Conservation (phyloP, 2,329 filamentous ascomycete genomes). For the Ophiosphaerella narmari region DNA sequence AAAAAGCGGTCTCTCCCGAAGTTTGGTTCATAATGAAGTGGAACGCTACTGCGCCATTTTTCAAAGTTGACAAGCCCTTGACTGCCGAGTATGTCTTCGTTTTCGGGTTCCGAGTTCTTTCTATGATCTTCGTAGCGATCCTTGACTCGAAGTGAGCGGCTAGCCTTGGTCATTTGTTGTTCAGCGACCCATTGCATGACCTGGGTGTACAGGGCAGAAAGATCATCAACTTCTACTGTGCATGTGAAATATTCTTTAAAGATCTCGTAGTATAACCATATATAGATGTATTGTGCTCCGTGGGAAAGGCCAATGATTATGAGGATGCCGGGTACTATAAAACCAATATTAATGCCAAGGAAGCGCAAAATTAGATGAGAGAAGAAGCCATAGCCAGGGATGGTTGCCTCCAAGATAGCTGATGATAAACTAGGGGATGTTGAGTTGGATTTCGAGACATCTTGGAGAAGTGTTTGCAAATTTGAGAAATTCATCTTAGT, state of each 20-base stretch:
- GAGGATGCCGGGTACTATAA: constrained; percentile 51
- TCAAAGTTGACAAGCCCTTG: constrained; percentile 56
- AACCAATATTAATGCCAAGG: constrained; percentile 55
- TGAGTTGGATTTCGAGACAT: constrained; percentile 19
- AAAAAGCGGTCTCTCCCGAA: constrained; percentile 53
- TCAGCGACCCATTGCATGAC: constrained; percentile 34
- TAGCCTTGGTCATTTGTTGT: constrained; percentile 45
- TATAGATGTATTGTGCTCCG: constrained; percentile 44
- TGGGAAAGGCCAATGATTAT: constrained; percentile 50
- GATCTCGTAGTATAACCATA: constrained; percentile 24
- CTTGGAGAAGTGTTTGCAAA: constrained; percentile 19
- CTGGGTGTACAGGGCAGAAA: constrained; percentile 50
- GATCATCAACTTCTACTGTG: constrained; percentile 50
- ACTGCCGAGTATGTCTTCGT: constrained; percentile 45
- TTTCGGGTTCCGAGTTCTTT: constrained; percentile 39
- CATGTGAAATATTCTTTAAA: constrained; percentile 49
- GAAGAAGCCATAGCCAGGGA: constrained; percentile 56
- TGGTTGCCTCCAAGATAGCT: constrained; percentile 55
- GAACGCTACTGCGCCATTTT: constrained; percentile 54
- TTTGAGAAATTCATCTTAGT: constrained; percentile 27
- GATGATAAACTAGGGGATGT: constrained; percentile 47
- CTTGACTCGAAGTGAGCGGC: constrained; percentile 18
- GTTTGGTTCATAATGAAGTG: constrained; percentile 56
- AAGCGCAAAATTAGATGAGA: constrained; percentile 49
- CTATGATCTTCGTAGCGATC: constrained; percentile 23